Base-by-base conservation (phyloP, 1,139 yeast genomes). In the Eremothecium gossypii region DNA sequence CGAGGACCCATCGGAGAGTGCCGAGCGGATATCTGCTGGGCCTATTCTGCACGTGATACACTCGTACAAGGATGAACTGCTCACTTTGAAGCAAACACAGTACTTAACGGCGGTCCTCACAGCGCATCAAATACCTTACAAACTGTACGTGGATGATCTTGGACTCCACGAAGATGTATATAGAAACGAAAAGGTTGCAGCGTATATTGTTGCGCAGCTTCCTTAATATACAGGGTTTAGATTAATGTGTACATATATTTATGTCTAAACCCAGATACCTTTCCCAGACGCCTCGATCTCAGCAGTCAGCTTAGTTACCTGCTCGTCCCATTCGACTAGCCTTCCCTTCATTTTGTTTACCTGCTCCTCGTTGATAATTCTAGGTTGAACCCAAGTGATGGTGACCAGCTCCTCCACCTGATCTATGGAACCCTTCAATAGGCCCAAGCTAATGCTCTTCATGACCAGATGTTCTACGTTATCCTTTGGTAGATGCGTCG, bases 351-450 rank as follows among this genome's bases (percentile, higher is more conserved):
- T 86, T 44, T 74, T 73, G 44, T 71, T 75, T 46, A 89, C 84
- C 69, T 91, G 97, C 39, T 74, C 76, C 53, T 71, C 73, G 58
- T 85, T 85, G 72, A 91, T 80, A 43, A 87, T 85, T 57, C 97
- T 75, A 43, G 98, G 97, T 67, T 91, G 97, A 49, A 89, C 80
- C 97, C 98, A 91, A 17, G 85, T 79, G 42, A 91, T 79, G 27
- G 83, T 77, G 48, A 91, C 84, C 9, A 80, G 67, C 59, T 81
- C 76, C 43, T 77, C 76, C 39, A 87, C 86, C 67, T 91, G 95
- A 61, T 91, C 94, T 55, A 91, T 91, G 42, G 76, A 71, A 8
- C 98, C 98, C 63, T 79, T 77, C 54, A 91, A 74, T 53, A 93
- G 72, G 13, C 84, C 84, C 48, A 91, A 69, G 45, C 93, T 79